phyloP scores from a whole-genome alignment of 805 yeast species.

The Priceomyces carsonii region DNA sequence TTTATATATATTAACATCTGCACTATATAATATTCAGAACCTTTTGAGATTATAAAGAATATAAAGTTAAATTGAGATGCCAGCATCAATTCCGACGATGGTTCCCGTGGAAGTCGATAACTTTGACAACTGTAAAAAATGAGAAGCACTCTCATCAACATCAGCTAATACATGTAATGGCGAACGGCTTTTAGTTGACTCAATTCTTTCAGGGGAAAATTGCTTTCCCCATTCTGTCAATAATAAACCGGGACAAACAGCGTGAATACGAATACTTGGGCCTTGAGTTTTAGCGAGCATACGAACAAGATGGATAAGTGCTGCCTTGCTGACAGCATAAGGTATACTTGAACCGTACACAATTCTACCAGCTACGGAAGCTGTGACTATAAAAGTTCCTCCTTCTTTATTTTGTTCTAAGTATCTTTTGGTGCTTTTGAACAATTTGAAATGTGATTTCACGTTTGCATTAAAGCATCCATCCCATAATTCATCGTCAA shows the following conservation, averaged over 20 bases:
- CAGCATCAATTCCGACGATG: conserved; percentile 24
- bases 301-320: conserved; percentile 20
- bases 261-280: conserved; percentile 18
- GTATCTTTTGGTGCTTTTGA: conserved; percentile 24
- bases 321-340: conserved; percentile 31
- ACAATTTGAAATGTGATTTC: conserved; percentile 29
- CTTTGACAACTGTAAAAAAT: conserved; percentile 20
- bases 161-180: conserved; percentile 22
- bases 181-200: conserved; percentile 11
- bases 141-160: conserved; percentile 26
- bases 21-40: too few relatives aligned
- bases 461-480: conserved; percentile 27
- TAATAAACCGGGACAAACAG: conserved; percentile 23
- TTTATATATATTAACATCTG: too few relatives aligned
- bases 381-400: conserved; percentile 25
- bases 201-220: conserved; percentile 17
- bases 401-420: conserved; percentile 25
- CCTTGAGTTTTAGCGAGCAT: conserved; percentile 23
- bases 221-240: conserved; percentile 27
- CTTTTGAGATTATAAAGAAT: neutral
- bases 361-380: conserved; percentile 28
- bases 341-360: conserved; percentile 32
- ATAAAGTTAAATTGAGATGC: conserved; percentile 12
- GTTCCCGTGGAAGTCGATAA: conserved; percentile 24
- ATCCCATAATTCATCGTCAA: conserved; percentile 34